Evolutionary conservation across 352 stramenopile species (phyloP), one percentile per base, ranked within the genome.

Genomic region (Pythium pyrilobum): DNA sequence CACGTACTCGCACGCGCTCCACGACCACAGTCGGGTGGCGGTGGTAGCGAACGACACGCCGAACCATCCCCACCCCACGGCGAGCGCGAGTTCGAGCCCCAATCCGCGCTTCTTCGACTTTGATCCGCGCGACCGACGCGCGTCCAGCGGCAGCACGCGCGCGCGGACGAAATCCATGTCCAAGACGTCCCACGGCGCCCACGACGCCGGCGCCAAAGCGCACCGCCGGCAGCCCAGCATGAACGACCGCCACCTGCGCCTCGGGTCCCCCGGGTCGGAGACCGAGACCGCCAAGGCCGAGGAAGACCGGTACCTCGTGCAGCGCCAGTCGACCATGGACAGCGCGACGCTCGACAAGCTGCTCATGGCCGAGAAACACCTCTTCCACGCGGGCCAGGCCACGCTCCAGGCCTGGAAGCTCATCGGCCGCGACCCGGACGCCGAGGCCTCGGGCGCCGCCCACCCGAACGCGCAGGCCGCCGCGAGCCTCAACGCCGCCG

Each of bases 341-440:
- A 88, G 73, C 33, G 74, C 68, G 29, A 94, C 83, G 49, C 70
- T 90, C 38, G 81, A 89, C 58, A 89, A 89, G 65, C 69, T 94
- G 29, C 52, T 92, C 8, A 83, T 74, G 67, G 79, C 81, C 47
- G 79, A 94, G 59, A 84, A 92, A 67, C 71, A 91, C 57, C 59
- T 94, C 15, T 77, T 85, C 43, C 74, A 94, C 45, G 83, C 83
- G 21, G 81, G 79, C 6, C 79, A 92, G 60, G 83, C 83, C 45
- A 94, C 83, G 20, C 71, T 81, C 7, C 77, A 91, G 52, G 83
- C 85, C 18, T 94, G 81, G 81, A 84, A 86, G 47, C 71, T 94
- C 41, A 91, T 94, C 47, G 77, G 76, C 20, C 53, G 59, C 37
- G 52, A 70, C 27, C 43, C 52, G 21, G 50, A 65, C 37, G 28